Base-by-base conservation (phyloP, 1,139 yeast species). In the Debaryomyces nepalensis region DNA sequence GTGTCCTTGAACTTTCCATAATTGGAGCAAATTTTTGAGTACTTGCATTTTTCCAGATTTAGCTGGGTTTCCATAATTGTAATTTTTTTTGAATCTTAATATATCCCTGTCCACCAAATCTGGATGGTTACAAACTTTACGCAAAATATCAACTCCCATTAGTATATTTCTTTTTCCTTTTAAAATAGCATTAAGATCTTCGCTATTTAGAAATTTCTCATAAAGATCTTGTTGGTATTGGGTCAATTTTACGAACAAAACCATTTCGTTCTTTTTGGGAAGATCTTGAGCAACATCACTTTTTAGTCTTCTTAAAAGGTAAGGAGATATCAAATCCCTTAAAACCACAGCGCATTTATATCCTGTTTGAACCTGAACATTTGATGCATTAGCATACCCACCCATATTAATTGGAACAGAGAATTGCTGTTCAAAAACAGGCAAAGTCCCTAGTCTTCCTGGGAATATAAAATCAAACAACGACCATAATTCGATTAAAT, bases 341-440 rank as follows among this genome's bases (percentile, higher is more conserved):
- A 93, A 65, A 2, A 93, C 85, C 6, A 91, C 95, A 0, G 99
- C 99, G 70, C 98, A 93, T 60, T 90, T 90, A 59, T 87, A 91
- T 1, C 98, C 97, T 0, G 98, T 85, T 59, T 93, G 98, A 0
- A 95, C 98, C 58, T 95, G 98, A 4, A 93, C 81, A 61, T 93
- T 93, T 1, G 95, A 84, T 0, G 99, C 99, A 67, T 93, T 93
- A 2, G 99, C 96, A 63, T 95, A 93, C 0, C 99, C 99, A n/a
- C 99, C 99, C 64, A 88, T 78, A 56, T 90, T 91, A 31, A 93
- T 95, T 0, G 99, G 99, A 2, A 84, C 73, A 1, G 97, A 86
- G 61, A 93, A 93, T 58, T 93, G 97, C 43, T 80, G 85, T 59
- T 91, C 96, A 56, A 93, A 93, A 0, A 95, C 93, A 0, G 99